Base-by-base conservation (phyloP, 1,139 yeast species). In the Meyerozyma guilliermondii region DNA sequence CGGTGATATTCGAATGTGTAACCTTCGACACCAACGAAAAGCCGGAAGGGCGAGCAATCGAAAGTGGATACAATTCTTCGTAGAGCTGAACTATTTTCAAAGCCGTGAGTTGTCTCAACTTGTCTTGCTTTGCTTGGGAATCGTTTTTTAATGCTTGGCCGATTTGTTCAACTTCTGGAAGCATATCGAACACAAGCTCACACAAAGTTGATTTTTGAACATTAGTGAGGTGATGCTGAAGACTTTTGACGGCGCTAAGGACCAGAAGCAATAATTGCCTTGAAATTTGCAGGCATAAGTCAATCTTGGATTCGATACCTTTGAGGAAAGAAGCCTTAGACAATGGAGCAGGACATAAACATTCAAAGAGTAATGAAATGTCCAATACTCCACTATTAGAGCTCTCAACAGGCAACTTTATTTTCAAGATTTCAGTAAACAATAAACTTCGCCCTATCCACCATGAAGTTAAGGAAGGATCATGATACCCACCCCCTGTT, bases 371-470 rank as follows among this genome's bases (percentile, higher is more conserved):
- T 13, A 51, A 41, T 36, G 46, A 49, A 28, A 44, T 50, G 48
- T 56, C 61, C 34, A 53, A 49, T 13, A 50, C 48, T 5, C 46
- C 50, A 9, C 45, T 43, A 9, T 43, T 44, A 31, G 48, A 46
- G 24, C 44, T 41, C 5, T 39, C 58, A 7, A 53, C 53, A 2
- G 86, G 87, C 10, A 80, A 54, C 1, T 81, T 77, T 2, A 84
- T 55, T 36, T 71, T 71, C 13, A 86, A 70, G 9, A 86, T 68
- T 45, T 79, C 76, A 1, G 82, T 73, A 41, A 84, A 66, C 7
- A 88, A 62, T 23, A 83, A 66, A 1, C 88, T 76, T 60, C 79
- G 83, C 8, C 92, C 84, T 29, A 89, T 69, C 91, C 95, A 91
- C 68, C 86, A 87, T 5, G 91, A 81, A 1, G 94, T 71, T 45